Percentiles rank a stretch among this genome's conserved stretches.
These are phyloP conservation scores for Geotrichum bryndzae DNA, from an alignment of 1,139 yeast species.

Conservation along the genomic window DNA sequence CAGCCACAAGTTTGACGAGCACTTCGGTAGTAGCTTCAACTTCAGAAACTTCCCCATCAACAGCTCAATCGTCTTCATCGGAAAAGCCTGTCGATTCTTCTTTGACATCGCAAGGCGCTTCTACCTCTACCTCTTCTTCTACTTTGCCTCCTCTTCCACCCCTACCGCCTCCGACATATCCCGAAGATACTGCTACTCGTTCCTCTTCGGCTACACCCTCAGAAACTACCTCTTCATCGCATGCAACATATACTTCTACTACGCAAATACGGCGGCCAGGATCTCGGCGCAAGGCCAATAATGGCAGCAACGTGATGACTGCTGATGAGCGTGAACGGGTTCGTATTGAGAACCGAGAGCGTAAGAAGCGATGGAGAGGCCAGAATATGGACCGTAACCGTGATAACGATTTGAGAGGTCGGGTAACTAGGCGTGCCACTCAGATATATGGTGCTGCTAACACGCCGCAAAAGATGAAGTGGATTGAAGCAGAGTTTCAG, in stretches of 20 bases:
- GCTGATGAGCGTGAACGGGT: conserved; percentile 51
- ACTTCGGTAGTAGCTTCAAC: not conserved
- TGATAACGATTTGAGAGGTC: conserved; percentile 75
- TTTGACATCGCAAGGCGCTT: not conserved
- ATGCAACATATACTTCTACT: conserved; percentile 2
- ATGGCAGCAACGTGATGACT: conserved; percentile 20
- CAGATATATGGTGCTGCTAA: conserved; percentile 58
- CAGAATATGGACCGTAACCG: conserved; percentile 74
- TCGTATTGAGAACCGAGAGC: conserved; percentile 67
- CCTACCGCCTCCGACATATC: conserved; percentile 9
- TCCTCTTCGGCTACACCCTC: not conserved
- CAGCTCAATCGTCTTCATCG: not conserved
- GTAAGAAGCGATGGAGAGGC: conserved; percentile 90
- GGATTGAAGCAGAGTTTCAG: conserved; percentile 74
- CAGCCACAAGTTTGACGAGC: not conserved
- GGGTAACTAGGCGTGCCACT: conserved; percentile 70
- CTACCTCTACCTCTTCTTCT: not conserved
- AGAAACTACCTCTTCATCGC: not conserved
- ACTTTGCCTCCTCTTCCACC: conserved; percentile 10
- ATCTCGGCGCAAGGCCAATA: conserved; percentile 11
- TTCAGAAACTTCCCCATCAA: not conserved
- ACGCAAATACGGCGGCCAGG: conserved; percentile 6
- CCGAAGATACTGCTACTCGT: not conserved
- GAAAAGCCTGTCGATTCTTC: not conserved
- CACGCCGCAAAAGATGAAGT: conserved; percentile 52